Percentiles rank a stretch among this genome's conserved stretches.
phyloP scores from a whole-genome alignment of 2,329 filamentous ascomycete genomes.

The Calonectria pseudoreteaudii region DNA sequence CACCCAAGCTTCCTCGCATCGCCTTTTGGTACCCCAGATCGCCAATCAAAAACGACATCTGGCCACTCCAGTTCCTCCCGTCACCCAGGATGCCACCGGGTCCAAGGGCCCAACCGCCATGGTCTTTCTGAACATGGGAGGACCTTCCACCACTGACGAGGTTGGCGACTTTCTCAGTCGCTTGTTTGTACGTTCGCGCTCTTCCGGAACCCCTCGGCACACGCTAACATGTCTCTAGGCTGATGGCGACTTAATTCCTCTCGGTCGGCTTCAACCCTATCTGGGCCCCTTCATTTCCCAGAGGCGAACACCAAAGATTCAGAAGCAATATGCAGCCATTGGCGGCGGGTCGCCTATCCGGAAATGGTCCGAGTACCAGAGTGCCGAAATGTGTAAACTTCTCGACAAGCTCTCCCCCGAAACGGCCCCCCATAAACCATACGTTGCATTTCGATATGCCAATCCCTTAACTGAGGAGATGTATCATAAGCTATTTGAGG shows the following conservation, averaged over 20 bases:
- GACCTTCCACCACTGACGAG: conserved; percentile 87
- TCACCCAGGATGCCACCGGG: conserved; percentile 79
- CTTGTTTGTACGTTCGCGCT: conserved; percentile 79
- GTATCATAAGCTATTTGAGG: conserved; percentile 84
- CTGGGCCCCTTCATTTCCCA: conserved; percentile 88
- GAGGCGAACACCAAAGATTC: conserved; percentile 93
- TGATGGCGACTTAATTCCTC: conserved; percentile 94
- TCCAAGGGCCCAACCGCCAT: conserved; percentile 91
- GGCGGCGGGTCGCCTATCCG: conserved; percentile 98
- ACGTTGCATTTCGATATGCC: conserved; percentile 97
- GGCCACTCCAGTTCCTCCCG: conserved; percentile 71
- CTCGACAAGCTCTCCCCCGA: conserved; percentile 91
- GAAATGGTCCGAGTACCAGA: conserved; percentile 98
- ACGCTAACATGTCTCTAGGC: conserved; percentile 65
- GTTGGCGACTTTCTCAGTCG: conserved; percentile 91
- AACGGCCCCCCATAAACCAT: conserved; percentile 96
- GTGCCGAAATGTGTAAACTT: conserved; percentile 95
- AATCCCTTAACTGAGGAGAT: conserved; percentile 93
- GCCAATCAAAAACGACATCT: conserved; percentile 48
- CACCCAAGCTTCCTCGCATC: conserved; percentile 40
- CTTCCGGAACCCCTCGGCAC: conserved; percentile 8
- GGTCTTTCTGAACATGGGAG: conserved; percentile 99
- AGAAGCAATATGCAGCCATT: conserved; percentile 95
- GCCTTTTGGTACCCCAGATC: conserved; percentile 45
- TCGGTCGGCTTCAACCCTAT: conserved; percentile 91